Conservation (phyloP, 179 eudicot genomes). For the Heliamphora pulchella region DNA sequence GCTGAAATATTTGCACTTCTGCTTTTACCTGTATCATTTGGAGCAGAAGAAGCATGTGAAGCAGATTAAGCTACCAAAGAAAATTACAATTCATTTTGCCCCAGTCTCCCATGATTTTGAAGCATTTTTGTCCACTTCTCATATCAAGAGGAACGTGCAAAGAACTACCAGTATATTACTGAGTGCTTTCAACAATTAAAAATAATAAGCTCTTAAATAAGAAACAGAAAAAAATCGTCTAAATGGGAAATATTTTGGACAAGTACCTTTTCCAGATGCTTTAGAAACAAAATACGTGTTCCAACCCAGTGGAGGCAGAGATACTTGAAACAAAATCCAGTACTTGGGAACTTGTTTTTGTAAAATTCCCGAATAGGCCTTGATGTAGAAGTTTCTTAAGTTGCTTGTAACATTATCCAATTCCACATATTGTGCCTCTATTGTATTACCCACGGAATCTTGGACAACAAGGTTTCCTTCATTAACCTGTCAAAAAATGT, state of each 20-base stretch:
- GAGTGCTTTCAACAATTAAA: not conserved
- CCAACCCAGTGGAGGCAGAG: constrained; percentile 78
- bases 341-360: constrained; percentile 49
- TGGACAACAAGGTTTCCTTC: constrained; percentile 46
- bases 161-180: not conserved
- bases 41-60: constrained; percentile 7
- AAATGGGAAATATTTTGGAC: not conserved
- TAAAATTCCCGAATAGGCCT: constrained; percentile 61
- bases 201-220: not conserved
- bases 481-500: constrained; percentile 44
- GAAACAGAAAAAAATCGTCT: not conserved
- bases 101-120: not conserved
- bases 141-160: not conserved
- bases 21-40: constrained; percentile 34
- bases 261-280: constrained; percentile 36
- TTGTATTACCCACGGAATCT: constrained; percentile 47
- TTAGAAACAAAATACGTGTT: constrained; percentile 60
- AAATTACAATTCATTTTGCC: not conserved
- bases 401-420: constrained; percentile 53
- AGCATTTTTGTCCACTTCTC: not conserved
- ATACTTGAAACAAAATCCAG: constrained; percentile 67
- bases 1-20: constrained; percentile 21
- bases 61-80: not conserved
- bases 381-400: constrained; percentile 51
- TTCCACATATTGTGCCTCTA: constrained; percentile 55